Evolutionary conservation across 2,329 filamentous ascomycete genomes (phyloP).

Genomic region (Lachnellula arida): DNA sequence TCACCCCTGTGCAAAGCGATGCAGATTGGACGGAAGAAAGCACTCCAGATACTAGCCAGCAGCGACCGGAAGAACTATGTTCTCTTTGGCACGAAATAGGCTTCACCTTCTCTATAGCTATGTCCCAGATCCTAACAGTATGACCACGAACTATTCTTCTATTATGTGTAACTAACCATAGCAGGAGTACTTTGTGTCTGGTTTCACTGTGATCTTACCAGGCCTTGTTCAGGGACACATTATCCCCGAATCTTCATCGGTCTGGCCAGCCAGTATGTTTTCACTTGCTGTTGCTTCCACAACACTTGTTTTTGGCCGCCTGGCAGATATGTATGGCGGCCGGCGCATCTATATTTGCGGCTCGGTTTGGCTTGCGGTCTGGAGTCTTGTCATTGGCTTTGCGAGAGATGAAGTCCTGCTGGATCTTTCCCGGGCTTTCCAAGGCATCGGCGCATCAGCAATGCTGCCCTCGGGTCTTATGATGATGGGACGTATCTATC

Average conservation of each 20-base stretch:
- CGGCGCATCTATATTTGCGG: conserved; percentile 43
- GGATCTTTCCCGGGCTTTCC: conserved; percentile 48
- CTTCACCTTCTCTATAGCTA: conserved; percentile 52
- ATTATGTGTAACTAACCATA: too few species aligned
- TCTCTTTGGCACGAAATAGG: conserved; percentile 45
- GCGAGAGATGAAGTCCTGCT: conserved; percentile 35
- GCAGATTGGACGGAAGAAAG: too few species aligned
- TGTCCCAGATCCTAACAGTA: conserved; percentile 49
- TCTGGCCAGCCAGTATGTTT: conserved; percentile 5
- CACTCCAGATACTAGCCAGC: too few species aligned
- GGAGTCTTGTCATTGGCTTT: conserved; percentile 25
- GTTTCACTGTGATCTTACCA: conserved; percentile 6
- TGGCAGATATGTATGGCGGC: conserved; percentile 50
- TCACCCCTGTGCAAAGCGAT: too few species aligned
- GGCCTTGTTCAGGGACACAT: background rate
- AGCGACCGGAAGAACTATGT: conserved; percentile 44
- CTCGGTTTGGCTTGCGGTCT: conserved; percentile 35
- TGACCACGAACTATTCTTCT: background rate
- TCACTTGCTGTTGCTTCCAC: conserved; percentile 43
- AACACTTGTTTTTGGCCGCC: conserved; percentile 46
- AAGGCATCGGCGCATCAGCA: conserved; percentile 48
- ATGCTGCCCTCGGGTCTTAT: conserved; percentile 51
- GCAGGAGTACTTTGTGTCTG: conserved; percentile 8
- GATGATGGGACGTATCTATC: conserved; percentile 43
- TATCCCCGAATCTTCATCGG: conserved; percentile 1